phyloP scores from a whole-genome alignment of 106 monocot species.

The Dioscorea alata region DNA sequence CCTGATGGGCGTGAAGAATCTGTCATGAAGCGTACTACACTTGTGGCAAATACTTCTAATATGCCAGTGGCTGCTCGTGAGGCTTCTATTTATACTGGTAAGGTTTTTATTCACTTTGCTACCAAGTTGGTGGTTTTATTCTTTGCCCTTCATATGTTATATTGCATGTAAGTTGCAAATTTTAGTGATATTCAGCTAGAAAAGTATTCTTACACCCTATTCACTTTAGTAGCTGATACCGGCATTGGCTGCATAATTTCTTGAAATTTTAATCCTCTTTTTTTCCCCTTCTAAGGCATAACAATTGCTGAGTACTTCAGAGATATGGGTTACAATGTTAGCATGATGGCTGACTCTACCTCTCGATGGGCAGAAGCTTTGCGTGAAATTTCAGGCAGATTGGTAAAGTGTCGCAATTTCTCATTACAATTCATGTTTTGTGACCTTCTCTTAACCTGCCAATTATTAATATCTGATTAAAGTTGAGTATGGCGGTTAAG shows the following conservation, averaged over 20 bases:
- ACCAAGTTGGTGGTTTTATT: too few species aligned
- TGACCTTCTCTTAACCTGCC: too few species aligned
- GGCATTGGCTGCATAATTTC: too few species aligned
- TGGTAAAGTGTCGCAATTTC: constrained; percentile 37
- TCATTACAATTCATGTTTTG: too few species aligned
- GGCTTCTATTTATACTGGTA: constrained; percentile 98
- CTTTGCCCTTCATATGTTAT: too few species aligned
- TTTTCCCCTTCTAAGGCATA: constrained; percentile 48
- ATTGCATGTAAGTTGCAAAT: too few species aligned
- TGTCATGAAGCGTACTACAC: constrained; percentile 99
- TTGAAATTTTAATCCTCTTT: not conserved
- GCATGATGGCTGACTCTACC: constrained; percentile 99
- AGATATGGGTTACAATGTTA: constrained; percentile 99
- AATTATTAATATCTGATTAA: too few species aligned
- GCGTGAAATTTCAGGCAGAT: constrained; percentile 98
- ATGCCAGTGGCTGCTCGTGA: constrained; percentile 99
- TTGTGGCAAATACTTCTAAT: constrained; percentile 99
- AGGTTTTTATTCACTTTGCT: too few species aligned
- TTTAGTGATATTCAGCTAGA: too few species aligned
- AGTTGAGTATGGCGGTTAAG: too few species aligned
- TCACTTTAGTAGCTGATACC: too few species aligned
- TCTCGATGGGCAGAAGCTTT: constrained; percentile 99
- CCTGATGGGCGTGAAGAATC: constrained; percentile 99
- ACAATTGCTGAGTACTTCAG: constrained; percentile 98
- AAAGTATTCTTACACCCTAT: too few species aligned